Percentiles rank a stretch among this genome's conserved stretches.
Conservation (phyloP, 2,329 filamentous ascomycete genomes). For the Scedosporium aurantiacum region DNA sequence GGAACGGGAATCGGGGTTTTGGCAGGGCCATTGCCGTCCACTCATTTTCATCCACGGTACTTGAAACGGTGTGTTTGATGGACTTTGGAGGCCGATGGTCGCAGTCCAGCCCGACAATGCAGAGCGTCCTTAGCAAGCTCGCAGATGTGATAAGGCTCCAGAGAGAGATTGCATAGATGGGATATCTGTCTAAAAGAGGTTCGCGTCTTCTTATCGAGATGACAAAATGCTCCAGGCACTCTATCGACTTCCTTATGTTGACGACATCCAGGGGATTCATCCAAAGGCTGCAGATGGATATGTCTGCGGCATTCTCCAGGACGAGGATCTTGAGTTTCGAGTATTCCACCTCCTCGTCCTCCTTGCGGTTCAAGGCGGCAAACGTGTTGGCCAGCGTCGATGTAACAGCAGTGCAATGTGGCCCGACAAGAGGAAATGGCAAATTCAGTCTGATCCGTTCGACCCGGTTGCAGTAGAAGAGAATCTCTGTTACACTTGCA, state of each 20-base stretch:
- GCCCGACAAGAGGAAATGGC: constrained; percentile 38
- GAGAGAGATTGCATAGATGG: constrained; percentile 31
- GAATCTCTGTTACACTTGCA: constrained; percentile 26
- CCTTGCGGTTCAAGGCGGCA: constrained; percentile 33
- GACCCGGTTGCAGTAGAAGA: constrained; percentile 32
- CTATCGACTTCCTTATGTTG: constrained; percentile 34
- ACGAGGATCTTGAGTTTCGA: constrained; percentile 32
- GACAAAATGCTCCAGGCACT: constrained; percentile 31
- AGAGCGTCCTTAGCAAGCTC: constrained; percentile 31
- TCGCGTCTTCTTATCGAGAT: constrained; percentile 25
- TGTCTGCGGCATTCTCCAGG: constrained; percentile 38
- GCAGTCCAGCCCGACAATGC: constrained; percentile 33
- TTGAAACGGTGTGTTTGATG: constrained; percentile 22
- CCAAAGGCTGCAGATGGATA: constrained; percentile 35
- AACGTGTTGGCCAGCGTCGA: constrained; percentile 42
- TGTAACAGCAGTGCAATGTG: constrained; percentile 33
- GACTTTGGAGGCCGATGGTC: constrained; percentile 25
- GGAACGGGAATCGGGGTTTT: constrained; percentile 22
- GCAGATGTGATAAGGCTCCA: constrained; percentile 40
- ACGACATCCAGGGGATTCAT: constrained; percentile 38
- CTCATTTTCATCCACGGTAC: constrained; percentile 13
- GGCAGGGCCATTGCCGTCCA: constrained; percentile 29
- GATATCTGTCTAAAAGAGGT: constrained; percentile 30
- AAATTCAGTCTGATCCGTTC: constrained; percentile 37
- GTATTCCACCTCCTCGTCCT: constrained; percentile 27